These are phyloP conservation scores for Colletotrichum somersetense DNA, from an alignment of 2,329 filamentous ascomycete genomes.

Conservation along the genomic window DNA sequence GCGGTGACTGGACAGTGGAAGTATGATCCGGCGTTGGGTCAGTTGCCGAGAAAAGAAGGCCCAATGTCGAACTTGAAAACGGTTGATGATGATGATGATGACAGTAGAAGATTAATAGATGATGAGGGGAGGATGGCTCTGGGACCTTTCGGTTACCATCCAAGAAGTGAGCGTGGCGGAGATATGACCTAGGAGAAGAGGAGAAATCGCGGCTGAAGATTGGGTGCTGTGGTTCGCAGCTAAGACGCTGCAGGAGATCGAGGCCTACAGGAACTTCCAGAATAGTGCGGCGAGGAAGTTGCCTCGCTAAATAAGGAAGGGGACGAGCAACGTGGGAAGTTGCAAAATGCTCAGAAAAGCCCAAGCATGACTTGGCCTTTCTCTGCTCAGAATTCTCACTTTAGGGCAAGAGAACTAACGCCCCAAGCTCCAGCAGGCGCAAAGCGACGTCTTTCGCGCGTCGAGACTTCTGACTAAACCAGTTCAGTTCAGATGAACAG, in stretches of 20 bases:
- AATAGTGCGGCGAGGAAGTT: background rate
- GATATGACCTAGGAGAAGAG: background rate
- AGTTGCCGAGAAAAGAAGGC: background rate
- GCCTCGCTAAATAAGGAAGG: conserved; percentile 1
- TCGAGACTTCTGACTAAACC: background rate
- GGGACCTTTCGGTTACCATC: conserved; percentile 17
- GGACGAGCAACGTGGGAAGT: background rate
- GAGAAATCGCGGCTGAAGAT: background rate
- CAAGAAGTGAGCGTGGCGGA: conserved; percentile 11
- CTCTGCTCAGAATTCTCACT: background rate
- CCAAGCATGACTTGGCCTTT: background rate
- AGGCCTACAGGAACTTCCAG: background rate
- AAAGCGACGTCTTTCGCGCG: background rate
- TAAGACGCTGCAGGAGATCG: background rate
- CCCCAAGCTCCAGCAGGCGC: background rate
- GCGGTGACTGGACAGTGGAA: background rate
- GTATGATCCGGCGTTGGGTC: background rate
- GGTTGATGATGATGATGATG: background rate
- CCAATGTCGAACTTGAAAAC: background rate
- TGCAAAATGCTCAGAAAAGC: background rate
- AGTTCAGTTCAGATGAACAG: background rate
- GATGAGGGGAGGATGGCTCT: background rate
- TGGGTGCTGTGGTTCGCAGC: no score
- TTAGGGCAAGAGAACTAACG: background rate
- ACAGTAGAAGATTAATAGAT: background rate